These are phyloP conservation scores for Exophiala lecanii-corni DNA, from an alignment of 2,329 filamentous ascomycete species.

Conservation along the genomic window DNA sequence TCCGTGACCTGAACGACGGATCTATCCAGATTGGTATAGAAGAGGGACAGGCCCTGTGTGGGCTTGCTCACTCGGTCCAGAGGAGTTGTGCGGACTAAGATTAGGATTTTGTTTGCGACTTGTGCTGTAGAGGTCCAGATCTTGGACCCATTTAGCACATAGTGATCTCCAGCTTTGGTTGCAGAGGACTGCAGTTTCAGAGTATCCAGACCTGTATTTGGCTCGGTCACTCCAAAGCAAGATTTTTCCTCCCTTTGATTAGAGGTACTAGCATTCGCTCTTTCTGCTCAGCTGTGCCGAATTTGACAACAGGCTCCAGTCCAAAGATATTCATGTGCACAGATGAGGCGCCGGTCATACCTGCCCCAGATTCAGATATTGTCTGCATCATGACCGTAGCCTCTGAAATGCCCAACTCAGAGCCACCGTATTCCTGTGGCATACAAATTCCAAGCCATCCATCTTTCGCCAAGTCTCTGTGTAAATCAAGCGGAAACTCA, in stretches of 20 bases:
- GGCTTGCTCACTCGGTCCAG: conserved; percentile 39
- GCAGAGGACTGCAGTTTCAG: conserved; percentile 38
- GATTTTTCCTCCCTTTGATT: conserved; percentile 39
- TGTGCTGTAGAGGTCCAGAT: conserved; percentile 46
- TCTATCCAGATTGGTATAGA: conserved; percentile 41
- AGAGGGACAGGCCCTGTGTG: conserved; percentile 41
- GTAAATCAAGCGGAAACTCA: too few relatives aligned
- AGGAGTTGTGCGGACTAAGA: conserved; percentile 40
- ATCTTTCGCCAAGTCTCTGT: too few relatives aligned
- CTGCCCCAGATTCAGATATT: conserved; percentile 43
- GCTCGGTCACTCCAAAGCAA: conserved; percentile 42
- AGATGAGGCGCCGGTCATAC: conserved; percentile 39
- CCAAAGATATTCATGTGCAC: conserved; percentile 49
- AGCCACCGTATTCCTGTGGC: too few relatives aligned
- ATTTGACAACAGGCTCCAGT: conserved; percentile 43
- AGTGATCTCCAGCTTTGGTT: conserved; percentile 25
- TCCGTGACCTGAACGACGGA: conserved; percentile 37
- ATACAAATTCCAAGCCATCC: too few relatives aligned
- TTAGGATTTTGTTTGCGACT: conserved; percentile 40
- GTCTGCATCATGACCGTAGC: conserved; percentile 47
- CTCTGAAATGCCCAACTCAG: conserved; percentile 32
- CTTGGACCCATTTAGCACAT: conserved; percentile 38
- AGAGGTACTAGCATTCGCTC: conserved; percentile 36
- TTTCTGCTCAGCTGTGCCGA: conserved; percentile 41
- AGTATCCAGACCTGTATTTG: conserved; percentile 42